Evolutionary conservation across 306 rosid genomes (phyloP), one percentile per base, ranked within the genome.

Genomic region (Prunus armeniaca): DNA sequence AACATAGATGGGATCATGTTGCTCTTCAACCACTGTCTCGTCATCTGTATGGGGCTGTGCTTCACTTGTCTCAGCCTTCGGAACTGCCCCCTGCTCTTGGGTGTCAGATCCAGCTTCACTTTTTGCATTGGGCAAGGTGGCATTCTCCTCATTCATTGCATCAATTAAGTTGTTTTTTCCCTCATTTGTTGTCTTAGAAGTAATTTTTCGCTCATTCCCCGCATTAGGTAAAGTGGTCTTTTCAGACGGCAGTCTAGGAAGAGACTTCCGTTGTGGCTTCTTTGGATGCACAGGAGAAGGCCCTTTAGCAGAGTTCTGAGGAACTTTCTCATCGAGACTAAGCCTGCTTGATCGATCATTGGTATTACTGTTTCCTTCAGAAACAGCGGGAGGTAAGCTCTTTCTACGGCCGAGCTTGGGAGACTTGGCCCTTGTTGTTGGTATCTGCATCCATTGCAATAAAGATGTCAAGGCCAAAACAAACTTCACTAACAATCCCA

Each of bases 381-480:
- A 50, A 56, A 86, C 97, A 12, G 81, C 65, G 17, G 71, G 73
- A 68, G 82, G 82, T 65, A 81, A 84, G 83, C 79, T 80, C 89
- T 96, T 96, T 82, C 67, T 93, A 7, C 99, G 93, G 56, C 99
- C 98, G 61, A 96, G 97, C 85, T 96, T 96, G 67, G 99, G 99
- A 81, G 99, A 96, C 82, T 92, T 96, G 62, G 99, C 90, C 88
- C 99, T 91, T 76, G 99, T 96, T 67, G 97, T 85, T 73, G 99
- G 99, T 80, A 93, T 85, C 99, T 96, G 86, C 80, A 83, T 78
- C 66, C 71, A 71, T 47, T 27, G 77, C 49, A 85, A 80, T 20
- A 56, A 52, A 50, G 69, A 24, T 34, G 18, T 32, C 45, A 27
- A 41, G 51, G 30, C 69, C 34, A 63, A 65, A 72, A 73, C 27